phyloP scores from a whole-genome alignment of 2,329 filamentous ascomycete species.

The Aspergillus felis region DNA sequence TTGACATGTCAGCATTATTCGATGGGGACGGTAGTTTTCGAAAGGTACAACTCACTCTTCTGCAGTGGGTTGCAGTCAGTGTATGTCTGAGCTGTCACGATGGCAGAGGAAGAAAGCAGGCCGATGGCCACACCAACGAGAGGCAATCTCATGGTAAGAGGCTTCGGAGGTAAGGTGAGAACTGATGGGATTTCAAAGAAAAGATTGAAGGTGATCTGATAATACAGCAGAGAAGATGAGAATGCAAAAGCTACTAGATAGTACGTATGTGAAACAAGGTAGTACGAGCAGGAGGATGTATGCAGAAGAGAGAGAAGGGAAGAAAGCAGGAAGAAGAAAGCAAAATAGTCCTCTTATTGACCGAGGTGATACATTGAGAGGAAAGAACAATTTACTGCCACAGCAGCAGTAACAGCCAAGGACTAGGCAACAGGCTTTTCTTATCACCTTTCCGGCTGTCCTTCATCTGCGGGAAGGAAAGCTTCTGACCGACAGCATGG shows the following conservation, averaged over 20 bases:
- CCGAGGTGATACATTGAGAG: background rate
- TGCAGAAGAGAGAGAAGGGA: slow-evolving; percentile 47
- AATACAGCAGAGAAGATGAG: background rate
- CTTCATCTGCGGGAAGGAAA: background rate
- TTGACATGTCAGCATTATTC: slow-evolving; percentile 8
- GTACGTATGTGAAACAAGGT: background rate
- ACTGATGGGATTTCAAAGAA: background rate
- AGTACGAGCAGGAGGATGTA: background rate
- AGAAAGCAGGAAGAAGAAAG: slow-evolving; percentile 50
- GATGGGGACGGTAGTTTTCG: background rate
- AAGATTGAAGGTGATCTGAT: background rate
- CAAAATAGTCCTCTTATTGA: background rate
- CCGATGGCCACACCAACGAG: slow-evolving; percentile 21
- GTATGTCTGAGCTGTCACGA: slow-evolving; percentile 40
- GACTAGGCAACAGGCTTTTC: background rate
- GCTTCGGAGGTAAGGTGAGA: slow-evolving; percentile 1
- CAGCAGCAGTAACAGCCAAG: background rate
- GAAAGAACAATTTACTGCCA: background rate
- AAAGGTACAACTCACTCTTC: slow-evolving; percentile 27
- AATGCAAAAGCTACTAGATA: background rate
- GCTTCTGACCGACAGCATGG: background rate
- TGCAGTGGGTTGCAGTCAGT: slow-evolving; percentile 42
- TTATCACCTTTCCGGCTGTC: background rate
- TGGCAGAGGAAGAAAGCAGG: slow-evolving; percentile 24
- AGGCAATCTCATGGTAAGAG: slow-evolving; percentile 31